phyloP scores from a whole-genome alignment of 306 rosid genomes.

The Cyclanthera cordifolia region DNA sequence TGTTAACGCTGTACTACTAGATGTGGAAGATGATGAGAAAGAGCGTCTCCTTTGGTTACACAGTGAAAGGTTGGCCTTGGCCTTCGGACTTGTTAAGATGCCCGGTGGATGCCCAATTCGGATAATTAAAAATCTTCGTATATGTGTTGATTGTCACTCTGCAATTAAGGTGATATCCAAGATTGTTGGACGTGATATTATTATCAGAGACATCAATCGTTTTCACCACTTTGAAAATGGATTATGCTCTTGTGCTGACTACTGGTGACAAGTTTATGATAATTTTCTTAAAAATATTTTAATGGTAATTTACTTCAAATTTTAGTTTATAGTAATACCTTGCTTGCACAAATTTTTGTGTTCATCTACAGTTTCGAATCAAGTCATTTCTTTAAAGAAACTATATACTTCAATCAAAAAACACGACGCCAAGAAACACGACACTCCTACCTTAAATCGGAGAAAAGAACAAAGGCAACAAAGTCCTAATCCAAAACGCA shows the following conservation, averaged over 20 bases:
- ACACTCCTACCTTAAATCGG: too few relatives aligned
- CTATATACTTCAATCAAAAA: too few relatives aligned
- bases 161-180: conserved; percentile 56
- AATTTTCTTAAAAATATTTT: too few relatives aligned
- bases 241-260: conserved; percentile 50
- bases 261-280: conserved; percentile 35
- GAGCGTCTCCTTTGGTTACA: conserved; percentile 61
- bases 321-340: too few relatives aligned
- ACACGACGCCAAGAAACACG: too few relatives aligned
- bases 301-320: too few relatives aligned
- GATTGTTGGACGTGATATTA: conserved; percentile 39
- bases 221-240: conserved; percentile 75
- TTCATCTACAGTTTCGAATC: too few relatives aligned
- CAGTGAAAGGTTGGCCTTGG: conserved; percentile 75
- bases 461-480: too few relatives aligned
- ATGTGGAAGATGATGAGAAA: conserved; percentile 67
- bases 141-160: conserved; percentile 74
- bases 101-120: conserved; percentile 59
- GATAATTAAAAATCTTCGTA: conserved; percentile 59
- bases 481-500: too few relatives aligned
- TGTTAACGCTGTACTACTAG: conserved; percentile 41
- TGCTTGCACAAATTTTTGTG: too few relatives aligned
- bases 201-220: conserved; percentile 62
- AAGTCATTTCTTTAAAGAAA: too few relatives aligned
- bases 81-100: conserved; percentile 53